Evolutionary conservation across 345 rosid species (phyloP), one percentile per base, ranked within the genome.

Genomic region (Gossypium stocksii): DNA sequence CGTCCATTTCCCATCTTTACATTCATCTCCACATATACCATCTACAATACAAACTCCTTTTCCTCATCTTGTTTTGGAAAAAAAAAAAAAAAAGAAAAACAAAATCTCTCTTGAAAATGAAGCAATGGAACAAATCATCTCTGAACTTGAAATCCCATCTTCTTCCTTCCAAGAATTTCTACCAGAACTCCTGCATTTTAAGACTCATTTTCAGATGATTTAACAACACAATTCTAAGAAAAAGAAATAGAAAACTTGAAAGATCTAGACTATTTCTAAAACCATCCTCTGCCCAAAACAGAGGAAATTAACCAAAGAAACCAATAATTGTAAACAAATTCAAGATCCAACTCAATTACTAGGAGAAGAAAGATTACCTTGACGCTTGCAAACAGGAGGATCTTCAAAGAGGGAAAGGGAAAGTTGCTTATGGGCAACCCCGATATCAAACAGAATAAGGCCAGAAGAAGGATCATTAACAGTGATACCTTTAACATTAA

Each of bases 401-500:
- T 84, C 89, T 89, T 93, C 97, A 76, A 93, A 93, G 62, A 94
- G 88, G 81, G 97, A 90, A 60, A 89, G 83, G 70, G 98, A 92
- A 57, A 92, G 89, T 67, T 89, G 93, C 63, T 92, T 90, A 78
- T 81, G 85, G 85, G 97, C 97, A 75, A 91, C 85, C 17, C 88
- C 97, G 46, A 94, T 92, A 81, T 93, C 97, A 56, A 93, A 83
- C 66, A 89, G 78, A 71, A 93, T 91, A 78, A 93, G 79, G 34
- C 98, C 98, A 71, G 98, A 93, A 57, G 91, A 83, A 27, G 97
- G 89, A 81, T 91, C 96, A 9, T 72, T 87, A n/a, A 91, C 97
- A 23, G 79, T 78, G 57, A 93, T 91, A 74, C 92, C 96, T 76
- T 88, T 87, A 7, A 93, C 94, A 0, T 96, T 94, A 19, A 93